Base-by-base conservation (phyloP, 75 land plant genomes). In the Azolla pinnata region DNA sequence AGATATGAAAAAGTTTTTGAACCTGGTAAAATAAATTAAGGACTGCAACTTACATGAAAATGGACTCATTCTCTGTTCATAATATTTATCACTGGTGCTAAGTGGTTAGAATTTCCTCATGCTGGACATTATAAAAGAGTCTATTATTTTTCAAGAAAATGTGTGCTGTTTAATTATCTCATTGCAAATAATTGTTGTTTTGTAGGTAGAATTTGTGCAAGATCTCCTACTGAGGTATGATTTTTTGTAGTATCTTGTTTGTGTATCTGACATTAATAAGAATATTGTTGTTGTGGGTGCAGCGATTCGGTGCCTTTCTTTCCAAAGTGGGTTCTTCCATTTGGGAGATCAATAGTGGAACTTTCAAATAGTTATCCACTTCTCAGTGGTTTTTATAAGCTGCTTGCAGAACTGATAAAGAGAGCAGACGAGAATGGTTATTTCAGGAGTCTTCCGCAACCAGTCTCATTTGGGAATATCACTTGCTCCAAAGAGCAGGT, bases 361-460 rank as follows among this genome's bases (percentile, higher is more conserved):
- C 76, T 76, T 17, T 76, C 79, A 46, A 66, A 56, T 54, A 27
- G 38, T 9, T 76, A 71, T 66, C 79, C 79, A 29, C 79, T 76
- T 31, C 67, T 76, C 44, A 76, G 79, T 29, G 79, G 79, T 14
- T 71, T 66, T 38, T 76, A 76, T 61, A 76, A 76, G 69, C 61
- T 76, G 26, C 59, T 76, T 25, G 60, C 76, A 10, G 45, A 59
- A 23, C 46, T 24, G 28, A 76, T 76, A 16, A 44, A 17, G 1
- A 61, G 46, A 14, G 79, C 70, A 29, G 79, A 76, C 10, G 30
- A 44, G 34, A 45, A 47, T 56, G 76, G 64, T 20, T 71, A 64
- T 54, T 75, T 75, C 55, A 48, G 59, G 24, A 23, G 10, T 25
- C 2, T 2, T 55, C n/a, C n/a, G n/a, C n/a, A n/a, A n/a, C n/a